Conservation (phyloP, 2,329 filamentous ascomycete genomes). For the Xylaria sp. region DNA sequence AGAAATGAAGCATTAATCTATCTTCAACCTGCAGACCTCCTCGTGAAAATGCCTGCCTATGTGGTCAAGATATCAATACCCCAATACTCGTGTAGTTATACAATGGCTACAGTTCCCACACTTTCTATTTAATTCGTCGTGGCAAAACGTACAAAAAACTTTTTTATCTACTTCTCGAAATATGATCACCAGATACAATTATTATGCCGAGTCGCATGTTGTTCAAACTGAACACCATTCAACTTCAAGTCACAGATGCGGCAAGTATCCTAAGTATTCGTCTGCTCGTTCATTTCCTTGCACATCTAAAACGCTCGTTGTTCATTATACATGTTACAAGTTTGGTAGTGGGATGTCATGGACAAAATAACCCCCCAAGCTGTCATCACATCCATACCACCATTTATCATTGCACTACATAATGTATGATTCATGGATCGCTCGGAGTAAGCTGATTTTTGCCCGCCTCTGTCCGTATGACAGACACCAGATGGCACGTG, state of each 20-base stretch:
- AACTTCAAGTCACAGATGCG: not conserved
- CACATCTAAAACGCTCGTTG: slow-evolving; percentile 36
- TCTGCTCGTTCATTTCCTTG: slow-evolving; percentile 20
- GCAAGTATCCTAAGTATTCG: not conserved
- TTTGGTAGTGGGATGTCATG: not conserved
- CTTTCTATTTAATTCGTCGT: too few species aligned
- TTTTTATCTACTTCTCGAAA: too few species aligned
- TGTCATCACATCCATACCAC: not conserved
- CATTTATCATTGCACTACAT: slow-evolving; percentile 10
- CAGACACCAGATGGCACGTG: not conserved
- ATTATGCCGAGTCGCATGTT: not conserved
- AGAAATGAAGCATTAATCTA: too few species aligned
- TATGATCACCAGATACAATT: too few species aligned
- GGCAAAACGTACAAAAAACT: too few species aligned
- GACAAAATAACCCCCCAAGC: not conserved
- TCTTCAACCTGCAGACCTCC: too few species aligned
- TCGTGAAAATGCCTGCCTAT: too few species aligned
- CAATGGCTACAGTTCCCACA: too few species aligned
- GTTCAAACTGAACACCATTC: not conserved
- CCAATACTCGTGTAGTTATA: too few species aligned
- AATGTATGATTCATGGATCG: slow-evolving; percentile 15
- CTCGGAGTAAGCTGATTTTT: slow-evolving; percentile 9
- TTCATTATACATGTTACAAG: slow-evolving; percentile 44
- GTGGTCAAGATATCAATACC: too few species aligned
- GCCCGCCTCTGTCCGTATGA: not conserved